Evolutionary conservation across 129 eudicot species (phyloP), one percentile per base, ranked within the genome.

Genomic region (Apium graveolens): DNA sequence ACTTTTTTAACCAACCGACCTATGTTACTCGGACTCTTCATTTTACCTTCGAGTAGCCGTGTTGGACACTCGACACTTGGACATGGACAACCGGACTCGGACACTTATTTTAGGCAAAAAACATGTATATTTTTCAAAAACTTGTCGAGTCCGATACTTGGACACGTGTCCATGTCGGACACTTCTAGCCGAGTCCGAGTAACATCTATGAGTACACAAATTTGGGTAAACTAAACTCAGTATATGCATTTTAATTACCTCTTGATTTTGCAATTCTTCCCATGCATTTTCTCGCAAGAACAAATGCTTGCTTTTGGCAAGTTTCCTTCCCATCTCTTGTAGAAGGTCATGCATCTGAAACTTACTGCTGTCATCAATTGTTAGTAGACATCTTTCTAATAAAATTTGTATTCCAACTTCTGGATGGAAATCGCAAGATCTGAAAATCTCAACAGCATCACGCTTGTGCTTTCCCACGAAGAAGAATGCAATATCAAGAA

Each of bases 401-500:
- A 83, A 76, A 39, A 45, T 68, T 9, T 6, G 9, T 51, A 83
- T 49, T 31, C 79, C 79, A 29, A 62, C 49, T 16, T 11, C 48
- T 2, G 80, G 17, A 46, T 13, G 21, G 57, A 37, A 77, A 20
- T 5, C 34, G 32, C 32, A 76, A 53, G 63, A 34, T 29, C 31
- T 31, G 2, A 51, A 20, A 31, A 74, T 27, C 9, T 44, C 21
- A 44, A 1, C 14, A 43, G 60, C 57, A 4, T 74, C 55, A 17
- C 0, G 14, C 44, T 74, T 27, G 13, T 44, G 1, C 57, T 21
- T 16, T 27, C 60, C 77, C 4, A 74, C 10, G 1, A 74, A 74
- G 21, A n/a, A 44, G 12, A 69, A 74, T 38, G 80, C 86, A 73
- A 81, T 76, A 21, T 76, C 80, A 7, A 81, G 77, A 27, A 81